These are phyloP conservation scores for Backusella macrospora DNA, from an alignment of 192 early-diverging fungal genomes.

Conservation along the genomic window DNA sequence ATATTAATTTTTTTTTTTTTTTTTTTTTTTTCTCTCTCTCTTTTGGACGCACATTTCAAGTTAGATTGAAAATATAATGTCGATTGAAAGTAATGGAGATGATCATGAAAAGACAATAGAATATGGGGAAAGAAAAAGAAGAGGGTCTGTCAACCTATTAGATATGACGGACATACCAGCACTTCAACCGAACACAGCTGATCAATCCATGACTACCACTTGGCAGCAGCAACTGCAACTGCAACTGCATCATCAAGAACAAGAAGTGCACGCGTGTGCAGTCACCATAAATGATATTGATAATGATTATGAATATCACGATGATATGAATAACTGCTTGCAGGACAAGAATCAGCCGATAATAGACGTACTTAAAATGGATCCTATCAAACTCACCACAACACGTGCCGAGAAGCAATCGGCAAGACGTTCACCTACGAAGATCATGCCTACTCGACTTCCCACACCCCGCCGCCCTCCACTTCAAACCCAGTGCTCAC, in stretches of 20 bases:
- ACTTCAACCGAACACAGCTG: conserved; percentile 7
- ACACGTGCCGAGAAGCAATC: conserved; percentile 9
- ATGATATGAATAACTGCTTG: background rate
- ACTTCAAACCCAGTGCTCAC: conserved; percentile 8
- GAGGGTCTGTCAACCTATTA: conserved; percentile 1
- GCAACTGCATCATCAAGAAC: background rate
- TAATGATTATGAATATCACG: background rate
- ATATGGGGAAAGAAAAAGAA: background rate
- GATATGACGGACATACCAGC: conserved; percentile 10
- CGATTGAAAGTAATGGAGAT: background rate
- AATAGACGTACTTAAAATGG: background rate
- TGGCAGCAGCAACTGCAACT: background rate
- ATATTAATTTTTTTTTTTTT: background rate
- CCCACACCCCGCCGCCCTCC: conserved; percentile 12
- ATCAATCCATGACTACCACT: background rate
- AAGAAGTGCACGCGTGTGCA: background rate
- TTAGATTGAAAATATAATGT: conserved; percentile 7
- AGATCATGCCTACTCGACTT: conserved; percentile 13
- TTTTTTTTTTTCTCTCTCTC: background rate
- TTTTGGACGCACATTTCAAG: background rate
- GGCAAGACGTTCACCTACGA: background rate
- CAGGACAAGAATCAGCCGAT: background rate
- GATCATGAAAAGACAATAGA: background rate
- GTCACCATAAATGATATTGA: background rate
- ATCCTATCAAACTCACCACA: conserved; percentile 5